Evolutionary conservation across 1,139 yeast species (phyloP).

Genomic region (Magnusiomyces sp.): DNA sequence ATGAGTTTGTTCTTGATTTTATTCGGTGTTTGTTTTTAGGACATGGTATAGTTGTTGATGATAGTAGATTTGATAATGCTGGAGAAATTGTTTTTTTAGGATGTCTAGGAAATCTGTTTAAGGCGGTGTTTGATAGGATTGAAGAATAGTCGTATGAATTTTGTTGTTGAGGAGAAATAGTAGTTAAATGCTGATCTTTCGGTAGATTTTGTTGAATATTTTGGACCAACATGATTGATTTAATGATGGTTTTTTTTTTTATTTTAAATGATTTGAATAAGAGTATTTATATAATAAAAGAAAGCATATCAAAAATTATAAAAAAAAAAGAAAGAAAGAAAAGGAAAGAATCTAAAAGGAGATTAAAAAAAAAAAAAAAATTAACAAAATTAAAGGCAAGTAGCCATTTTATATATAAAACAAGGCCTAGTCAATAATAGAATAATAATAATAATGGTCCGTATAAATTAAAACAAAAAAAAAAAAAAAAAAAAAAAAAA

Average conservation of each 20-base stretch:
- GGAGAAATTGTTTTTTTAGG: slow-evolving; percentile 21
- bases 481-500: no score
- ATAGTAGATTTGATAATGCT: slow-evolving; percentile 20
- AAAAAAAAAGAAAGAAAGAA: neutral
- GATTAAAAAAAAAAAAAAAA: no score
- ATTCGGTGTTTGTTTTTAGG: slow-evolving; percentile 1
- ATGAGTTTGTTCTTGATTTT: neutral
- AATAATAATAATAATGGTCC: no score
- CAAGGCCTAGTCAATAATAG: no score
- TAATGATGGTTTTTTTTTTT: neutral
- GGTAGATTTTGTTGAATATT: no score
- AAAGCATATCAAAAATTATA: neutral
- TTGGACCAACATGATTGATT: neutral
- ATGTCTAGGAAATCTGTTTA: no score
- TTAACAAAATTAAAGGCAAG: no score
- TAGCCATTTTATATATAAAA: no score
- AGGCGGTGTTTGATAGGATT: no score
- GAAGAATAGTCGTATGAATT: neutral
- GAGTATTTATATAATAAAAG: neutral
- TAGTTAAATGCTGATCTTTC: neutral
- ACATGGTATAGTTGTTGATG: slow-evolving; percentile 21
- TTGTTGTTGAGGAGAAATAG: neutral
- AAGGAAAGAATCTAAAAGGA: no score
- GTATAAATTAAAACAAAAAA: no score
- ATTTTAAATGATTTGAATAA: no score